Percentiles rank a stretch among this genome's conserved stretches.
These are phyloP conservation scores for Pinus albicaulis DNA, from an alignment of 75 land plant genomes.

Conservation along the genomic window DNA sequence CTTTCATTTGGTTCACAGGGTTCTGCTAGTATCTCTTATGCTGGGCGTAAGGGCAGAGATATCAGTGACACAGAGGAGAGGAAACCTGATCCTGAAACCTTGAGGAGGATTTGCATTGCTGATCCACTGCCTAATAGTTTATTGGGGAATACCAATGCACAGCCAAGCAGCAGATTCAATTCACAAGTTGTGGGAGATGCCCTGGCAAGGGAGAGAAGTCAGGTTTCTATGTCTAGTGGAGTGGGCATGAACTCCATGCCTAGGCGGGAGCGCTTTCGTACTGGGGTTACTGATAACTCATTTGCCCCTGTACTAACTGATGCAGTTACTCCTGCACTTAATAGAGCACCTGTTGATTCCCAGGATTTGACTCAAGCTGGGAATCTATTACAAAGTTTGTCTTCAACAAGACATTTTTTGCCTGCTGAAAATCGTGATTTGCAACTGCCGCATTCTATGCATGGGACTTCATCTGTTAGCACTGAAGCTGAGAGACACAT, in stretches of 20 bases:
- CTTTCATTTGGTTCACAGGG: conserved; percentile 1
- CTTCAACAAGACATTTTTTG: background rate
- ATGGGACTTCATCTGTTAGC: conserved; percentile 13
- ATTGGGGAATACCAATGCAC: background rate
- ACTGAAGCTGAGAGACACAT: conserved; percentile 26
- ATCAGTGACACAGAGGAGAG: conserved; percentile 25
- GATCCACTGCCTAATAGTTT: background rate
- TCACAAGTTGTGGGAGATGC: conserved; percentile 4
- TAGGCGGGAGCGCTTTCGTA: conserved; percentile 14
- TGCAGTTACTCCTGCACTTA: conserved; percentile 24
- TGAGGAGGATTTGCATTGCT: conserved; percentile 13
- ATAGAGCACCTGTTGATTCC: conserved; percentile 12
- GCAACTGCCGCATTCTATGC: conserved; percentile 14
- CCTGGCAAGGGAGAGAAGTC: conserved; percentile 13
- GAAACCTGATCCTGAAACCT: conserved; percentile 30
- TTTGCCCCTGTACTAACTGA: conserved; percentile 24
- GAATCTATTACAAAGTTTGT: conserved; percentile 11
- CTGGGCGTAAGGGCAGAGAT: conserved; percentile 1
- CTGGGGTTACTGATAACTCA: conserved; percentile 5
- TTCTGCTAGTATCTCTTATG: background rate
- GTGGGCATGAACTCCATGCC: background rate
- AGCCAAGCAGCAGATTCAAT: conserved; percentile 2
- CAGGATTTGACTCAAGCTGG: conserved; percentile 11
- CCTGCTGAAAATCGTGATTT: conserved; percentile 13
- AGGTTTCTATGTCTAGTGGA: conserved; percentile 3